Conservation (phyloP, 140 eudicot genomes). For the Flaveria floridana region DNA sequence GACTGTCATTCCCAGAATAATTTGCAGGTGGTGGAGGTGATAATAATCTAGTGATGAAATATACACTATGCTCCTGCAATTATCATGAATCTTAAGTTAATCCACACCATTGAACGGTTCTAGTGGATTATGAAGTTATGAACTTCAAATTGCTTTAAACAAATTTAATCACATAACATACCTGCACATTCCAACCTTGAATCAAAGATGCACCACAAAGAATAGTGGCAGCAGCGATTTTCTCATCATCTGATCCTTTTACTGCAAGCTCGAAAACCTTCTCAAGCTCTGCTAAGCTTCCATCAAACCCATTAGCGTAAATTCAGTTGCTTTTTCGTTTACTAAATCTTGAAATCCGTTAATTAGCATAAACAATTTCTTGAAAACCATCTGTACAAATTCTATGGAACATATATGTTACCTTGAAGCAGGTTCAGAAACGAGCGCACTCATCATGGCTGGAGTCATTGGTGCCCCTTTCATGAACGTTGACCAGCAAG, state of each 20-base stretch:
- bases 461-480: slow-evolving; percentile 72
- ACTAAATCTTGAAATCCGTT: slow-evolving; percentile 39
- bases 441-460: slow-evolving; percentile 59
- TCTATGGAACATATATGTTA: slow-evolving; percentile 29
- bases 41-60: slow-evolving; percentile 75
- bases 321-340: slow-evolving; percentile 66
- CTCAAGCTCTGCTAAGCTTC: slow-evolving; percentile 97
- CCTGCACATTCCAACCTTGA: slow-evolving; percentile 94
- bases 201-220: slow-evolving; percentile 87
- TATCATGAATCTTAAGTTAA: slow-evolving; percentile 13
- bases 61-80: slow-evolving; percentile 82
- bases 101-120: not conserved
- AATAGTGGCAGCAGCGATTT: slow-evolving; percentile 80
- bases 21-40: slow-evolving; percentile 75
- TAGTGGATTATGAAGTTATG: not conserved
- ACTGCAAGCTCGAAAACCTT: slow-evolving; percentile 87
- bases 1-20: slow-evolving; percentile 61
- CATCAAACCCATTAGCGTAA: slow-evolving; percentile 85
- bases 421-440: slow-evolving; percentile 97
- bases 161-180: slow-evolving; percentile 15
- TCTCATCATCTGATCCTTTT: slow-evolving; percentile 83
- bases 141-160: not conserved
- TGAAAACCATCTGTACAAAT: slow-evolving; percentile 2
- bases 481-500: slow-evolving; percentile 95
- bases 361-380: slow-evolving; percentile 11